Base-by-base conservation (phyloP, 2,329 filamentous ascomycete species). In the Trichoderma koningiopsis region DNA sequence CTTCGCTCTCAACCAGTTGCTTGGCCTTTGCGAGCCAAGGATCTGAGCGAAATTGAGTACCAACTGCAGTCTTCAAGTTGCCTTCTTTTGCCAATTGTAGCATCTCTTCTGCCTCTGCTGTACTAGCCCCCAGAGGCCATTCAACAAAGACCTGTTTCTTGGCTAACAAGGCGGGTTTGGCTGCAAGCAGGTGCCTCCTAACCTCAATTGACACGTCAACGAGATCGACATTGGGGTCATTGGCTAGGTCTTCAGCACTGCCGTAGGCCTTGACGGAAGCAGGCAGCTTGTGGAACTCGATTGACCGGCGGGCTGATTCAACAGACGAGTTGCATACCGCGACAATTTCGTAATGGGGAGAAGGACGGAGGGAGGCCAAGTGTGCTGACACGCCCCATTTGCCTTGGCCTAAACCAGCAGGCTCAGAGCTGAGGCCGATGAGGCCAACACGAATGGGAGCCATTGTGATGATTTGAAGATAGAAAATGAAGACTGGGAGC, bases 141-240 rank as follows among this genome's bases (percentile, higher is more conserved):
- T 88, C 86, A 14, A 87, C 80, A 70, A 80, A 88, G 0, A 85
- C 79, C 0, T 79, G 74, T 74, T 87, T 87, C 8, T 84, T 85
- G 0, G 82, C 81, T 13, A 76, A 74, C 0, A 88, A 69, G 4
- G 81, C 82, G 33, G 57, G 70, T 24, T 56, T 69, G 1, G 29
- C 40, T 5, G 31, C 52, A 11, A 58, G 37, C 3, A 79, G 79
- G 72, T 88, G 86, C 4, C 79, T 79, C 67, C 85, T 83, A 0
- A 86, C 85, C 10, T 83, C 77, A 0, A 85, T 86, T 55, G 76
- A 79, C 70, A 83, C 83, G 16, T 87, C 81, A 5, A 88, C 82
- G 1, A 88, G 77, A 49, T 87, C 83, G 14, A 88, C 76, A n/a
- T 82, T 75, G 1, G 77, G 75, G 65, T 87, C 84, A 2, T 76